Base-by-base conservation (phyloP, 371 early-diverging fungal genomes). In the Batrachochytrium dendrobatidis region DNA sequence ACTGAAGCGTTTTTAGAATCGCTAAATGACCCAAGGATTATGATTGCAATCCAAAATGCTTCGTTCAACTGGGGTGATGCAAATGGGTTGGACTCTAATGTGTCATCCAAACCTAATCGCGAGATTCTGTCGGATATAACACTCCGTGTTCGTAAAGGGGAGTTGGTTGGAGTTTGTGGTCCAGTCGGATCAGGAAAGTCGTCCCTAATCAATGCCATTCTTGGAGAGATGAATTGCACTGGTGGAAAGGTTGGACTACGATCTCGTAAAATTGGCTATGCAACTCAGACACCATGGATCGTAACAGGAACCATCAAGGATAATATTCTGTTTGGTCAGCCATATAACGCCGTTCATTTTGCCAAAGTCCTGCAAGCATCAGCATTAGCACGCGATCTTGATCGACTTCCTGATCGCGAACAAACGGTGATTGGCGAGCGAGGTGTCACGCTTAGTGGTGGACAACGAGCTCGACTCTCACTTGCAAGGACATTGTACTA, bases 171-270 rank as follows among this genome's bases (percentile, higher is more conserved):
- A 20, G 43, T 82, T 18, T 58, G 72, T 58, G 81, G 81, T 10
- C 63, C 71, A 26, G 74, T 74, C 51, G 83, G 80, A 31, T 60
- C 20, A 31, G 68, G 84, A 20, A 84, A 84, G 53, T 70, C 82
- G 4, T 69, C 53, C 12, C 56, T 75, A 22, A 26, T 67, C 17
- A 46, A 61, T 26, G 73, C 70, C 3, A 20, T 73, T 3, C 54
- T 73, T 29, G 68, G 72, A 15, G 74, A 73, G 48, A 69, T 73
- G 74, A 53, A 48, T 10, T 18, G 31, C 18, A 26, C 51, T 10
- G 5, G 35, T 5, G 69, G 69, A 17, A 30, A n/a, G 34, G 30
- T 67, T 28, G 15, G 3, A 29, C 24, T 54, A 18, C 26, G 29
- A 30, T 34, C 51, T 31, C 53, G 29, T 30, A 12, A 17, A 28